These are phyloP conservation scores for Malus hybrid DNA, from an alignment of 331 rosid genomes.

Conservation along the genomic window DNA sequence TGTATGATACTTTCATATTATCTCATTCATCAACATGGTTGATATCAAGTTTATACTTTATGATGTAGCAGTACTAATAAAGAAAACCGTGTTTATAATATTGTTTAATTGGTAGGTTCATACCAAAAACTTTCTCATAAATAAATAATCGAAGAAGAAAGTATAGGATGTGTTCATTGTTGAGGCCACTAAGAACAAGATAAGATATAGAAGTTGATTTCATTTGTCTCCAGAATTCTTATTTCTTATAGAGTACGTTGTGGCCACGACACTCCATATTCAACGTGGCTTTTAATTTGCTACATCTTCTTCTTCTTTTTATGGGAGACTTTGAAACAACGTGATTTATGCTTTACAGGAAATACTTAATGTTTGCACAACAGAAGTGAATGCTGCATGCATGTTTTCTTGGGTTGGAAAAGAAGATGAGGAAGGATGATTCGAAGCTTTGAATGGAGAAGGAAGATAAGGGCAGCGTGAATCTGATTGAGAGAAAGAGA, in stretches of 20 bases:
- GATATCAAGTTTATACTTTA: too few relatives aligned
- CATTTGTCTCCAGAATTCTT: not conserved
- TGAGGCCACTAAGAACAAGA: not conserved
- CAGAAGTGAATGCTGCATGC: not conserved
- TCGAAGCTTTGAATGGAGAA: too few relatives aligned
- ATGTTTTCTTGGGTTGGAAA: too few relatives aligned
- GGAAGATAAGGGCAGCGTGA: too few relatives aligned
- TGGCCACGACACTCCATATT: too few relatives aligned
- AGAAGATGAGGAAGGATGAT: too few relatives aligned
- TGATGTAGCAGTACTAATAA: too few relatives aligned
- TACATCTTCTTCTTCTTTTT: not conserved
- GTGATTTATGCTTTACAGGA: not conserved
- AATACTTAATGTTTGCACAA: not conserved
- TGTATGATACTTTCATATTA: too few relatives aligned
- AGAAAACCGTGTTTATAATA: too few relatives aligned
- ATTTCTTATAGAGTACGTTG: not conserved
- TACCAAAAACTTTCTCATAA: not conserved
- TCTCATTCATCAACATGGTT: too few relatives aligned
- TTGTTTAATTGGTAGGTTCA: too few relatives aligned
- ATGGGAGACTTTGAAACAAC: not conserved
- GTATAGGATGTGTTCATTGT: not conserved
- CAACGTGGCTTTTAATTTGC: not conserved
- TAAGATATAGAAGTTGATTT: not conserved
- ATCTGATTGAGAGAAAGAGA: too few relatives aligned
- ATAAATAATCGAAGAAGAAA: not conserved